A percentile compares a stretch with the other conserved stretches of the same genome.
Conservation (phyloP, 2,329 filamentous ascomycete genomes). For the Emergomyces pasteurianus region DNA sequence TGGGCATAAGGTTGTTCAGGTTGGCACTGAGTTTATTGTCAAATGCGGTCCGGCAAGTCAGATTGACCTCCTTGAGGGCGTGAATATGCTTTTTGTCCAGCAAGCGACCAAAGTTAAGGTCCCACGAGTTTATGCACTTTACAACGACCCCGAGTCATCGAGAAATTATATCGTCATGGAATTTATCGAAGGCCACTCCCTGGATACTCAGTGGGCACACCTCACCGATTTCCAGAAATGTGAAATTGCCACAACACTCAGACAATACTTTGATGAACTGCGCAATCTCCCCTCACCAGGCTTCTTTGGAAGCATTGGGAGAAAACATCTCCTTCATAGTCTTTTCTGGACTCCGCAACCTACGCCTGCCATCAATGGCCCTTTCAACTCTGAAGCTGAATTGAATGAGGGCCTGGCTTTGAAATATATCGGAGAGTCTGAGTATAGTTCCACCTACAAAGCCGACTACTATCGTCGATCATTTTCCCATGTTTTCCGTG, state of each 20-base stretch:
- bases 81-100: conserved; percentile 23
- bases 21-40: conserved; percentile 15
- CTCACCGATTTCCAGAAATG: too few relatives aligned
- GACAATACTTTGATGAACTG: conserved; percentile 14
- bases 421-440: conserved; percentile 14
- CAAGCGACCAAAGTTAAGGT: conserved; percentile 16
- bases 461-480: conserved; percentile 17
- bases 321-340: conserved; percentile 14
- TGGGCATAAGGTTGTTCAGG: conserved; percentile 13
- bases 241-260: too few relatives aligned
- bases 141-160: conserved; percentile 10
- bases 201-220: conserved; percentile 13
- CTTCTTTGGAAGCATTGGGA: conserved; percentile 18
- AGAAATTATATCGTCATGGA: conserved; percentile 24
- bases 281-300: conserved; percentile 16
- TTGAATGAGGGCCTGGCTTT: conserved; percentile 18
- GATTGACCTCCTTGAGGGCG: conserved; percentile 19
- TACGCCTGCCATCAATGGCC: conserved; percentile 17
- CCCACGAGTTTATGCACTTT: conserved; percentile 24
- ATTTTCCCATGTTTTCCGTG: conserved; percentile 14
- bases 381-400: conserved; percentile 17
- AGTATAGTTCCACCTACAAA: conserved; percentile 12
- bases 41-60: conserved; percentile 15
- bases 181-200: conserved; percentile 16
- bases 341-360: conserved; percentile 18